Percentiles rank a stretch among this genome's conserved stretches.
Conservation (phyloP, 2,329 filamentous ascomycete species). For the Aspergillus ustus region DNA sequence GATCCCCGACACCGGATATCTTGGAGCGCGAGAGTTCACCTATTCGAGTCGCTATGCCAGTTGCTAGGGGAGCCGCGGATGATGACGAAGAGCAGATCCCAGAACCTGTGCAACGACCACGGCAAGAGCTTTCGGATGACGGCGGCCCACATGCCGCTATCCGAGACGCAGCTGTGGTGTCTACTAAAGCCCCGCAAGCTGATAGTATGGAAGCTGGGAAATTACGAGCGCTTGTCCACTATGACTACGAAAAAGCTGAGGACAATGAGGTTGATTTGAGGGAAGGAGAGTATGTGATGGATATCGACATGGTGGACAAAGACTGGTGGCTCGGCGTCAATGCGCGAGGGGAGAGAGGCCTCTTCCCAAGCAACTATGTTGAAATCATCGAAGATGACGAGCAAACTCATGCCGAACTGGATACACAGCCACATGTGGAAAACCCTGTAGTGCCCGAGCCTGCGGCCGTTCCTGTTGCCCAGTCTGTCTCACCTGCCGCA, state of each 20-base stretch:
- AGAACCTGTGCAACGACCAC: constrained; percentile 59
- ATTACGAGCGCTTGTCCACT: constrained; percentile 78
- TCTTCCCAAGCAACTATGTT: constrained; percentile 98
- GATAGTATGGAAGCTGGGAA: constrained; percentile 58
- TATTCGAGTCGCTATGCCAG: constrained; percentile 83
- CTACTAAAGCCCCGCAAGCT: constrained; percentile 60
- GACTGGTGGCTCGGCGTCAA: constrained; percentile 99
- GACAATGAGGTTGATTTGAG: constrained; percentile 92
- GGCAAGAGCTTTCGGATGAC: constrained; percentile 65
- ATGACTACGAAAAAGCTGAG: constrained; percentile 97
- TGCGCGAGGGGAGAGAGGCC: constrained; percentile 76
- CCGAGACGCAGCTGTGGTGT: constrained; percentile 65
- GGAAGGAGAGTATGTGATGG: constrained; percentile 84
- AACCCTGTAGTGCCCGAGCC: constrained; percentile 41
- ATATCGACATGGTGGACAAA: constrained; percentile 96
- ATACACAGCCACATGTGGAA: constrained; percentile 34
- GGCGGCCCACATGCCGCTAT: constrained; percentile 66
- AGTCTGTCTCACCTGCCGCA: constrained; percentile 39
- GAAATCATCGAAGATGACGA: constrained; percentile 73
- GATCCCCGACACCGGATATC: constrained; percentile 55
- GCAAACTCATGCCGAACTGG: constrained; percentile 27
- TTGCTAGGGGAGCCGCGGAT: constrained; percentile 64
- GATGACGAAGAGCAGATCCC: constrained; percentile 48
- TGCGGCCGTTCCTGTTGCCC: constrained; percentile 40
- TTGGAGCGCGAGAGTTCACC: constrained; percentile 68